Evolutionary conservation across 768 basidiomycete species (phyloP).

Genomic region (Termitomyces sp.): DNA sequence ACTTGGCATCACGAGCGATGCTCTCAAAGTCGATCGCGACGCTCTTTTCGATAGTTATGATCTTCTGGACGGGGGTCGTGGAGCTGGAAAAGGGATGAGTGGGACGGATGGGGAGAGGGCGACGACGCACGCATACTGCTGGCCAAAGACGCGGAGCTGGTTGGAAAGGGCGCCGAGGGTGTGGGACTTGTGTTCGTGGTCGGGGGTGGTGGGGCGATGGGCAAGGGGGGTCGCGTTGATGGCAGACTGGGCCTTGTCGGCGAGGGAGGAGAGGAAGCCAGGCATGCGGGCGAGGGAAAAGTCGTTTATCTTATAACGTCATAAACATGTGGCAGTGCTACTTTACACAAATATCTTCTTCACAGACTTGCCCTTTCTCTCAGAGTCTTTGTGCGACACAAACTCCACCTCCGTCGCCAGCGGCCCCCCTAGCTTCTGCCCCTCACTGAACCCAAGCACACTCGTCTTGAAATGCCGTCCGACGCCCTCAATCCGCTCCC

Average conservation of each 20-base stretch:
- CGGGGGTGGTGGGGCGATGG: constrained; percentile 30
- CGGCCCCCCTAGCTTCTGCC: constrained; percentile 64
- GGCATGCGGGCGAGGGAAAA: constrained; percentile 31
- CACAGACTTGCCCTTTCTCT: constrained; percentile 84
- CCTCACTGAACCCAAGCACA: constrained; percentile 77
- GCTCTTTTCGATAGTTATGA: constrained; percentile 76
- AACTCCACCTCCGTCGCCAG: constrained; percentile 95
- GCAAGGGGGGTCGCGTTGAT: constrained; percentile 58
- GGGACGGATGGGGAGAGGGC: background rate
- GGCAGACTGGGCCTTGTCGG: constrained; percentile 74
- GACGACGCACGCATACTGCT: constrained; percentile 60
- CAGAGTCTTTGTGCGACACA: constrained; percentile 89
- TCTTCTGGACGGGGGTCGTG: constrained; percentile 65
- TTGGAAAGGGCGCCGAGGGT: constrained; percentile 62
- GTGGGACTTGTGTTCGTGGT: constrained; percentile 44
- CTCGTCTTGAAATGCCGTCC: constrained; percentile 88
- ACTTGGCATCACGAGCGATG: constrained; percentile 58
- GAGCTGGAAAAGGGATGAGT: constrained; percentile 29
- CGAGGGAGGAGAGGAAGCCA: constrained; percentile 57
- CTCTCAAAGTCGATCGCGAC: constrained; percentile 70
- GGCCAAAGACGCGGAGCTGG: constrained; percentile 66
- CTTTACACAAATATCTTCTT: constrained; percentile 69
- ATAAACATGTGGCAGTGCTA: constrained; percentile 6
- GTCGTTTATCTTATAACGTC: background rate
- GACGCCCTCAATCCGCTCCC: constrained; percentile 77